Evolutionary conservation across 2,329 filamentous ascomycete species (phyloP).

Genomic region (Rugonectria rugulosa): DNA sequence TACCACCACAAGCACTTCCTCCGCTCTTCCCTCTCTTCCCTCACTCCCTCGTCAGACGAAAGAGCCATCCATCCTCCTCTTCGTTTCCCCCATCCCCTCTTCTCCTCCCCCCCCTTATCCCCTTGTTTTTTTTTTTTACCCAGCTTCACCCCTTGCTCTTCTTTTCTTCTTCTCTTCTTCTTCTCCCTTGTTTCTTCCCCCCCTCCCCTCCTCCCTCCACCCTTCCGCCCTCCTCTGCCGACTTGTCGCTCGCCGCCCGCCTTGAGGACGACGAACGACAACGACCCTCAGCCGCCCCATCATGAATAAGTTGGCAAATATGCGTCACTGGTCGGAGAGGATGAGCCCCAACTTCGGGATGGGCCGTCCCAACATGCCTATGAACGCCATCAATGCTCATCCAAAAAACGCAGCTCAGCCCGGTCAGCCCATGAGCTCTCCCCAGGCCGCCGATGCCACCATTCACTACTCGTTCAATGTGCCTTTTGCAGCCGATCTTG

Average conservation of each 20-base stretch:
- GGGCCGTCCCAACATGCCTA: conserved; percentile 65
- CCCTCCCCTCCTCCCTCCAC: conserved; percentile 18
- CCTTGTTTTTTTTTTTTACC: conserved; percentile 34
- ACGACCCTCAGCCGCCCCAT: conserved; percentile 44
- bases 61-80: conserved; percentile 40
- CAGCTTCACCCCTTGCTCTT: conserved; percentile 27
- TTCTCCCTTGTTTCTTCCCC: conserved; percentile 28
- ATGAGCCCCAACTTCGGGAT: conserved; percentile 74
- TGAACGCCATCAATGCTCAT: conserved; percentile 63
- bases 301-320: conserved; percentile 76
- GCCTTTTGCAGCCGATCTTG: conserved; percentile 90
- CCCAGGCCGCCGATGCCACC: conserved; percentile 75
- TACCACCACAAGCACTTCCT: conserved; percentile 17
- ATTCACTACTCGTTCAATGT: conserved; percentile 98
- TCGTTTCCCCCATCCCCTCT: conserved; percentile 23
- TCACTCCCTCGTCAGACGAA: conserved; percentile 40
- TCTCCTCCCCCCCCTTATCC: conserved; percentile 12
- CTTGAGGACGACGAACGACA: conserved; percentile 38
- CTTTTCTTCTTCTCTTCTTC: conserved; percentile 27
- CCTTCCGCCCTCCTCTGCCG: conserved; percentile 34
- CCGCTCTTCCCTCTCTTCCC: conserved; percentile 30
- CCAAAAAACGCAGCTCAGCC: conserved; percentile 62
- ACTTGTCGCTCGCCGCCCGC: conserved; percentile 37
- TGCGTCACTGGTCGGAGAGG: conserved; percentile 76
- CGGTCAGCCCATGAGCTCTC: conserved; percentile 67